A percentile compares a stretch with the other conserved stretches of the same genome.
These are phyloP conservation scores for Xerocomus minutiporus DNA, from an alignment of 1,284 basidiomycete genomes.

Conservation along the genomic window DNA sequence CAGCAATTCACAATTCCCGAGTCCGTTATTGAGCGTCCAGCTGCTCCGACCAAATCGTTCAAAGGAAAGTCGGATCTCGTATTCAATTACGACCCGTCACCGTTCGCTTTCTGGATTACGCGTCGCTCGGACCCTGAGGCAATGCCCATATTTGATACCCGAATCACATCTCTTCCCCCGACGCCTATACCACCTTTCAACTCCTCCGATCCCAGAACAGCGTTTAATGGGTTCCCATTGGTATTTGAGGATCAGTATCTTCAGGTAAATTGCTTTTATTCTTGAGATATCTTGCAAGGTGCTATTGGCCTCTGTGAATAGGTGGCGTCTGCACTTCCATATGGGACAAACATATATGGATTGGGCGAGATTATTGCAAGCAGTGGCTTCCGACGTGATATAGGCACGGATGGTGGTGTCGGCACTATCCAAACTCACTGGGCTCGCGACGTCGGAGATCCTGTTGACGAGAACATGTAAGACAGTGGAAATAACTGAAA, in stretches of 20 bases:
- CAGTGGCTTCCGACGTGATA: conserved; percentile 62
- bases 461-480: conserved; percentile 58
- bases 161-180: conserved; percentile 49
- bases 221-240: conserved; percentile 56
- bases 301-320: conserved; percentile 27
- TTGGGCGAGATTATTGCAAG: conserved; percentile 70
- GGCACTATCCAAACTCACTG: conserved; percentile 70
- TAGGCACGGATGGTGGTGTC: conserved; percentile 45
- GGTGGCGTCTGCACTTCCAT: conserved; percentile 60
- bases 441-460: conserved; percentile 59
- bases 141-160: conserved; percentile 71
- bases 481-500: conserved; percentile 13
- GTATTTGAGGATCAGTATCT: conserved; percentile 77
- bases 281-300: conserved; percentile 5
- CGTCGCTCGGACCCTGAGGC: conserved; percentile 55
- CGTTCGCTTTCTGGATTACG: conserved; percentile 78
- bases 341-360: conserved; percentile 71
- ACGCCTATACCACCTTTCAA: conserved; percentile 51
- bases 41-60: conserved; percentile 34
- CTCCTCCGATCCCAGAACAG: conserved; percentile 44
- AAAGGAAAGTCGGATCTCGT: conserved; percentile 48
- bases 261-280: conserved; percentile 34
- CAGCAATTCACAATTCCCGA: conserved; percentile 68
- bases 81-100: conserved; percentile 63
- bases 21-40: conserved; percentile 49